Evolutionary conservation across 768 basidiomycete genomes (phyloP), one percentile per base, ranked within the genome.

Genomic region (Tricholoma saponaceum): DNA sequence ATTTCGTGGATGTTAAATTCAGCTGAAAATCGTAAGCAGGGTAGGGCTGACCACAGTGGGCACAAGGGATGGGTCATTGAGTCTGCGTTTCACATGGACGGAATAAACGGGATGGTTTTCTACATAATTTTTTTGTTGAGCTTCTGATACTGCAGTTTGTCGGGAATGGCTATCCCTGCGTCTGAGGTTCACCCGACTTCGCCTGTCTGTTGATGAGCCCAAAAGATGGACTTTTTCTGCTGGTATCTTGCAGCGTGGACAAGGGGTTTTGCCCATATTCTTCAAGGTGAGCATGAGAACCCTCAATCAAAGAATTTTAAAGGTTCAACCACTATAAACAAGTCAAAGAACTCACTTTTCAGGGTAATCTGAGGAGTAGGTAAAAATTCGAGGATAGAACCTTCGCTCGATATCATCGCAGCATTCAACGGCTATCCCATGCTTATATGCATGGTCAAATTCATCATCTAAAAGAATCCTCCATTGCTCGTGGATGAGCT

Each of bases 341-440:
- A 25, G 23, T 54, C 25, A 55, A 52, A 12, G 44, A 12, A 62
- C 63, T 2, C 46, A 74, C 74, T 76, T 76, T 20, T 76, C 72
- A 0, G 71, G 72, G 43, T 75, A 75, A 54, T 75, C 72, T 0
- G 69, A 69, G 0, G 67, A 66, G 51, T 74, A 75, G 0, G 70
- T 71, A 18, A 74, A 69, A 0, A 74, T 62, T 0, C 62, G 57
- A 1, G 69, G 68, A 32, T 64, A 74, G 25, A 59, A 55, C 22
- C 54, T 30, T 12, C 30, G 28, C 6, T 22, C n/a, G 10, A 49
- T 4, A 16, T 54, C 54, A 51, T 55, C 54, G n/a, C 8, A 18
- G 23, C 58, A 59, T 8, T 41, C 32, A 28, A 59, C 26, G 3
- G 52, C 57, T 1, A 64, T 57, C 1, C 67, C 62, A 51, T 70